A percentile compares a stretch with the other conserved stretches of the same genome.
These are phyloP conservation scores for Isochrysis galbana DNA, from an alignment of 78 protist species.

Conservation along the genomic window DNA sequence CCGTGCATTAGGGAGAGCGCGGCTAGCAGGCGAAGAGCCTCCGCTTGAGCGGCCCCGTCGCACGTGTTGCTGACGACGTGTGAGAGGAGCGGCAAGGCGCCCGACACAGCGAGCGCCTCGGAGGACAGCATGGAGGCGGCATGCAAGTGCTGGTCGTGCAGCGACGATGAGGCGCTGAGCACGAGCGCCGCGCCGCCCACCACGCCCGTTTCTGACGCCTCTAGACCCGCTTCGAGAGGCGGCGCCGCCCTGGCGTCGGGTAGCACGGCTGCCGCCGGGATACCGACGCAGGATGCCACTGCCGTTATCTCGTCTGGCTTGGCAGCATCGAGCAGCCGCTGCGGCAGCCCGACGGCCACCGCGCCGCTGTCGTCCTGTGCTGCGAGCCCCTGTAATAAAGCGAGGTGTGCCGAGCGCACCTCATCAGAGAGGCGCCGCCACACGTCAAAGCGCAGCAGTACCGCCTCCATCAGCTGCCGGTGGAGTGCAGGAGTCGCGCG, in stretches of 20 bases:
- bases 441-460: neutral
- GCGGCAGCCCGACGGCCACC: neutral
- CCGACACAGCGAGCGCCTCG: neutral
- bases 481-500: neutral
- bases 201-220: neutral
- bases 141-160: neutral
- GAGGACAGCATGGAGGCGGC: neutral
- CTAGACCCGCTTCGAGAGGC: no score
- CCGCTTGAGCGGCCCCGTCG: neutral
- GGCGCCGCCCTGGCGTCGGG: no score
- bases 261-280: no score
- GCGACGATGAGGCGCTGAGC: neutral
- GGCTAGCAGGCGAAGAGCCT: neutral
- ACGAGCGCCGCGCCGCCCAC: neutral
- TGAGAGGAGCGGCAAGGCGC: neutral
- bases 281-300: no score
- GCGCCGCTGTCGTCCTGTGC: neutral
- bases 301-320: no score
- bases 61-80: neutral
- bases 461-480: neutral
- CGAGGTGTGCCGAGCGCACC: neutral
- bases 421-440: neutral
- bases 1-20: neutral
- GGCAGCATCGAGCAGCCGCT: neutral
- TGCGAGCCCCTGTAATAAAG: neutral